Conservation (phyloP, 169 alveolate species). For the Plasmodium malariae region DNA sequence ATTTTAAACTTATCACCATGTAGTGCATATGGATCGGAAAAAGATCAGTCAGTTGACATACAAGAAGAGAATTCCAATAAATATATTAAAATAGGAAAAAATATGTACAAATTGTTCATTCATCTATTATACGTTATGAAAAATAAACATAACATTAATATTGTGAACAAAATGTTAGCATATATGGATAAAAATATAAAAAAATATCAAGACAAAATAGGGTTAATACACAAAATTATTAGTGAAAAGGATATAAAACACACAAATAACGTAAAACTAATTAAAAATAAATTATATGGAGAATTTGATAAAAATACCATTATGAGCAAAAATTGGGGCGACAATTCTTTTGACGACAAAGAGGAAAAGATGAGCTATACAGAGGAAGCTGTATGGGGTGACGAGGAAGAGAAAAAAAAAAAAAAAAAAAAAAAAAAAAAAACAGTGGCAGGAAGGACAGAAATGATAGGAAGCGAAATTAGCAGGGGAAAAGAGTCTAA, state of each 20-base stretch:
- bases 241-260: neutral
- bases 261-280: too few relatives aligned
- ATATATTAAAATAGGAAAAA: conserved; percentile 32
- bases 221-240: neutral
- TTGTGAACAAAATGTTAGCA: conserved; percentile 57
- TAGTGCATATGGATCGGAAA: too few relatives aligned
- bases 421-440: neutral
- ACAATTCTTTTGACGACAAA: too few relatives aligned
- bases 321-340: too few relatives aligned
- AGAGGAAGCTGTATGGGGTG: neutral
- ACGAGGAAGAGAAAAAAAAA: neutral
- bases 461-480: too few relatives aligned
- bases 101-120: conserved; percentile 31
- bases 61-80: too few relatives aligned
- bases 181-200: conserved; percentile 51
- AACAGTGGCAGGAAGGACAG: neutral
- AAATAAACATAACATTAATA: conserved; percentile 61
- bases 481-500: too few relatives aligned
- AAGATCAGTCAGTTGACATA: neutral
- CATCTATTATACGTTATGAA: conserved; percentile 48
- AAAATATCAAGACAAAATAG: conserved; percentile 38
- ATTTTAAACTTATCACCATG: too few relatives aligned
- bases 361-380: too few relatives aligned
- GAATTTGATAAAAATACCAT: too few relatives aligned
- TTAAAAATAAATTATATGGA: too few relatives aligned